These are phyloP conservation scores for Claviceps arundinis DNA, from an alignment of 2,329 filamentous ascomycete genomes.

Conservation along the genomic window DNA sequence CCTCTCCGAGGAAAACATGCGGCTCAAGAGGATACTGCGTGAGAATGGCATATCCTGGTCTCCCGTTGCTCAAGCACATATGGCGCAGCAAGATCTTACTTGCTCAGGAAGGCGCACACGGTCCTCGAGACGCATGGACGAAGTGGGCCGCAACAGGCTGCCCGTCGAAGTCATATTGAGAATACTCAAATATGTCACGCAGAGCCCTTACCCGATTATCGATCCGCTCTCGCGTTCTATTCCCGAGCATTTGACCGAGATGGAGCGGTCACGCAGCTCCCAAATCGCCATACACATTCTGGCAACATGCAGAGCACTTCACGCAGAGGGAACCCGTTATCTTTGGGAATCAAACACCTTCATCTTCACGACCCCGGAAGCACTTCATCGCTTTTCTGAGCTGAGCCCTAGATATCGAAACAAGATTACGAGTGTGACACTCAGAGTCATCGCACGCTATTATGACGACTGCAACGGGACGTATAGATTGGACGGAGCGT, in stretches of 20 bases:
- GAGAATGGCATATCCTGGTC: slow-evolving; percentile 41
- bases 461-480: slow-evolving; percentile 36
- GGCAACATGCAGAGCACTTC: slow-evolving; percentile 35
- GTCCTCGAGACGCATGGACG: slow-evolving; percentile 15
- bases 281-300: slow-evolving; percentile 41
- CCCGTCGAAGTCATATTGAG: slow-evolving; percentile 39
- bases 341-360: slow-evolving; percentile 41
- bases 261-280: slow-evolving; percentile 30
- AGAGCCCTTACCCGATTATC: slow-evolving; percentile 34
- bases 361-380: slow-evolving; percentile 37
- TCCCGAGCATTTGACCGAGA: slow-evolving; percentile 28
- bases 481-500: slow-evolving; percentile 27
- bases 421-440: slow-evolving; percentile 30
- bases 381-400: slow-evolving; percentile 35
- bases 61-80: slow-evolving; percentile 19
- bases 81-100: slow-evolving; percentile 18
- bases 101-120: slow-evolving; percentile 21
- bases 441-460: slow-evolving; percentile 41
- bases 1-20: slow-evolving; percentile 34
- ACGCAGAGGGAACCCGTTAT: slow-evolving; percentile 33
- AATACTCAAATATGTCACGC: slow-evolving; percentile 38
- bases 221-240: slow-evolving; percentile 36
- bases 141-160: slow-evolving; percentile 26
- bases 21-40: slow-evolving; percentile 36
- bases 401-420: slow-evolving; percentile 29